phyloP scores from a whole-genome alignment of 805 yeast genomes.

The Zygotorulaspora danielsina region DNA sequence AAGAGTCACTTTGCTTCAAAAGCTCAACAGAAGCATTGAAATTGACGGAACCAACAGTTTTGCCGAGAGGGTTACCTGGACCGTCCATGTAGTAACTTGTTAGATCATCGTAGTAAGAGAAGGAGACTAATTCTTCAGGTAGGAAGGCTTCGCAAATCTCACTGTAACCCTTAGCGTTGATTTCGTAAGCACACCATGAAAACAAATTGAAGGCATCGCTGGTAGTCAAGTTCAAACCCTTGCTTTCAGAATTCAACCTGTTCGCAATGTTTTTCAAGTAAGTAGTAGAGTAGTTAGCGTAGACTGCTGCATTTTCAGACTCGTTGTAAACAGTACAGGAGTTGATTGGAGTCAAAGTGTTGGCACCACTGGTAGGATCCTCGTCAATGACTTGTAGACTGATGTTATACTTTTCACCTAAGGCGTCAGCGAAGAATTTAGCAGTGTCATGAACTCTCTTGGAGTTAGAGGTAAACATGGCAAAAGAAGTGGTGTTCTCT shows the following conservation, averaged over 20 bases:
- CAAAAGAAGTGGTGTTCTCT: slow-evolving; percentile 36
- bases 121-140: slow-evolving; percentile 57
- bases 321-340: slow-evolving; percentile 40
- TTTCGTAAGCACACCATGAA: slow-evolving; percentile 67
- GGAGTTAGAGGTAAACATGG: slow-evolving; percentile 46
- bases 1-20: slow-evolving; percentile 45
- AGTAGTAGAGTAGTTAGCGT: slow-evolving; percentile 19
- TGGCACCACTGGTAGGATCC: slow-evolving; percentile 42
- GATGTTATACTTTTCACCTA: slow-evolving; percentile 23
- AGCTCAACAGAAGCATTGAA: slow-evolving; percentile 47
- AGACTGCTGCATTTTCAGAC: slow-evolving; percentile 14
- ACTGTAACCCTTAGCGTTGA: slow-evolving; percentile 63
- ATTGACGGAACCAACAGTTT: slow-evolving; percentile 57
- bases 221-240: slow-evolving; percentile 48
- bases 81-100: slow-evolving; percentile 58
- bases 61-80: slow-evolving; percentile 55
- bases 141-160: slow-evolving; percentile 65
- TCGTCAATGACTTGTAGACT: slow-evolving; percentile 40
- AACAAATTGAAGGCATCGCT: slow-evolving; percentile 52
- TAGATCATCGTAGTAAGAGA: slow-evolving; percentile 57
- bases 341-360: slow-evolving; percentile 44
- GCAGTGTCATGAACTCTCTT: slow-evolving; percentile 47
- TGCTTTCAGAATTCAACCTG: slow-evolving; percentile 53
- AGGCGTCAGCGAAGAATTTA: slow-evolving; percentile 45
- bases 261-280: slow-evolving; percentile 51